These are phyloP conservation scores for barrel medic (Medicago truncatula) DNA, from an alignment of 306 rosid genomes.

Conservation along the genomic window MtrunA17r5.0-ANR NC_053048.1:50337501-50338000, in stretches of 20 bases:
- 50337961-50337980: too few relatives aligned
- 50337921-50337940: neutral
- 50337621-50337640: conserved; percentile 45
- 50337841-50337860: neutral
- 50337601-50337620: conserved; percentile 43
- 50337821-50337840: conserved; percentile 11
- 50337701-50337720: conserved; percentile 96
- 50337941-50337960: neutral
- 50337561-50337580: conserved; percentile 76
- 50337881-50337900: conserved; percentile 22
- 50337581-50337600: conserved; percentile 64
- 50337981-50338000: too few relatives aligned
- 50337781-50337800: conserved; percentile 3
- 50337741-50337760: conserved; percentile 57
- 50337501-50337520: conserved; percentile 64
- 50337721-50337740: conserved; percentile 95
- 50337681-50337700: conserved; percentile 94
- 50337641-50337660: conserved; percentile 44
- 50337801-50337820: conserved; percentile 15
- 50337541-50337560: conserved; percentile 70
- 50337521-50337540: conserved; percentile 68
- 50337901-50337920: too few relatives aligned
- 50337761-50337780: conserved; percentile 6
- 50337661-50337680: conserved; percentile 76
- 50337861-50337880: conserved; percentile 12